Conservation (phyloP, 176 grass and related monocot genomes). For the Bothriochloa decipiens region DNA sequence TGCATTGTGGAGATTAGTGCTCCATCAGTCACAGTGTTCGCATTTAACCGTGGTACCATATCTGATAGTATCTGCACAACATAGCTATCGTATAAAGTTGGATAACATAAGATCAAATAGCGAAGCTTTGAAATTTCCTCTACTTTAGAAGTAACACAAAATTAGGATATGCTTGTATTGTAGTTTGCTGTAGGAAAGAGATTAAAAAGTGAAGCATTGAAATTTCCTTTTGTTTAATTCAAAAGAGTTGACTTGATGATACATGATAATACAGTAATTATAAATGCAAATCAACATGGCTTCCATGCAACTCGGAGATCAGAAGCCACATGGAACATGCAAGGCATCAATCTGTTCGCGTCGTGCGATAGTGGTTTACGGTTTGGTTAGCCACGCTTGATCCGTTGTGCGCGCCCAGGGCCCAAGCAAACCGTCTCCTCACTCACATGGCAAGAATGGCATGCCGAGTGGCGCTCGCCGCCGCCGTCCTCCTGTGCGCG, state of each 20-base stretch:
- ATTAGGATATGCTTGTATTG: background rate
- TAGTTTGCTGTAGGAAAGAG: background rate
- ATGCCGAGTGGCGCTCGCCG: background rate
- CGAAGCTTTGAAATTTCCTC: background rate
- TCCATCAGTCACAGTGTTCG: background rate
- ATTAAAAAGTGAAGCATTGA: background rate
- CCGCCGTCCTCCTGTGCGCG: slow-evolving; percentile 36
- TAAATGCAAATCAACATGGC: background rate
- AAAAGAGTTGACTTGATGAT: background rate
- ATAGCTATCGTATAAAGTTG: background rate
- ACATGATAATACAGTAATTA: background rate
- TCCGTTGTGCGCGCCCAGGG: background rate
- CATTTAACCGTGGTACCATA: background rate
- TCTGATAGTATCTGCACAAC: background rate
- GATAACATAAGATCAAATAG: background rate
- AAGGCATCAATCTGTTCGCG: background rate
- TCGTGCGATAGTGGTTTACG: background rate
- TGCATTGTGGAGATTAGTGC: background rate
- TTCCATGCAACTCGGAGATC: slow-evolving; percentile 9
- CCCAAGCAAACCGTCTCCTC: background rate
- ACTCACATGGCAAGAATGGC: slow-evolving; percentile 22
- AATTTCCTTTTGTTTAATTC: background rate
- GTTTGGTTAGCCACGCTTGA: slow-evolving; percentile 34
- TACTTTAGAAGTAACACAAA: background rate
- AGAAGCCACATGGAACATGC: background rate